Evolutionary conservation across 495 filamentous ascomycete species (phyloP), one percentile per base, ranked within the genome.

Genomic region (Trypethelium eluteriae): DNA sequence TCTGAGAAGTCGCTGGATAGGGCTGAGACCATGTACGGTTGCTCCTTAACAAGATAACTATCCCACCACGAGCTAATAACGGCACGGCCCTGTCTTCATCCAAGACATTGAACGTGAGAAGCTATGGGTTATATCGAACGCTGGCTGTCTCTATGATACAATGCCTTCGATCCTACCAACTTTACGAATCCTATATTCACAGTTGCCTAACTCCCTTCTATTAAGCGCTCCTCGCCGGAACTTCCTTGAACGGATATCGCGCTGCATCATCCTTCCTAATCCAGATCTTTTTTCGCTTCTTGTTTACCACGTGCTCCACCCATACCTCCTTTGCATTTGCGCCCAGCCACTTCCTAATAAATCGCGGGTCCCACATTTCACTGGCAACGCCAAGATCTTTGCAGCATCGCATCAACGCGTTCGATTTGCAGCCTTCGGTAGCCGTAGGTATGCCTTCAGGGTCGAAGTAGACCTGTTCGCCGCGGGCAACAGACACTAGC

Each of bases 301-400:
- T 96, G 62, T 81, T 93, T 7, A 83, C 79, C 62, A 88, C 81
- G 84, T 97, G 93, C 75, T 92, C 89, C 16, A 89, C 90, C 76
- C 85, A 90, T 10, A 88, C 82, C 80, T 96, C 91, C 65, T 88
- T 84, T 66, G 85, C 88, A 75, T 89, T 81, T 71, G 87, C 76
- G 10, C 78, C 79, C 80, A 87, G 83, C 74, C 83, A 93, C 66
- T 78, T 82, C 70, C 88, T 83, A 66, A 98, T 94, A 80, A 86
- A 98, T 57, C 92, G 81, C 62, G 94, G 94, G 79, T 98, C 94
- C 94, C 94, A 98, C 49, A 98, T 80, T 77, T 98, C 94, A 70
- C 88, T 92, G 2, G 92, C 95, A 65, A 98, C 88, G 12, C 94
- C 94, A 34, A 98, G 82, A 76, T 98, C 94, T 79, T 98, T 98